A percentile compares a stretch with the other conserved stretches of the same genome.
These are phyloP conservation scores for Nemania sp. DNA, from an alignment of 2,329 filamentous ascomycete species.

Conservation along the genomic window DNA sequence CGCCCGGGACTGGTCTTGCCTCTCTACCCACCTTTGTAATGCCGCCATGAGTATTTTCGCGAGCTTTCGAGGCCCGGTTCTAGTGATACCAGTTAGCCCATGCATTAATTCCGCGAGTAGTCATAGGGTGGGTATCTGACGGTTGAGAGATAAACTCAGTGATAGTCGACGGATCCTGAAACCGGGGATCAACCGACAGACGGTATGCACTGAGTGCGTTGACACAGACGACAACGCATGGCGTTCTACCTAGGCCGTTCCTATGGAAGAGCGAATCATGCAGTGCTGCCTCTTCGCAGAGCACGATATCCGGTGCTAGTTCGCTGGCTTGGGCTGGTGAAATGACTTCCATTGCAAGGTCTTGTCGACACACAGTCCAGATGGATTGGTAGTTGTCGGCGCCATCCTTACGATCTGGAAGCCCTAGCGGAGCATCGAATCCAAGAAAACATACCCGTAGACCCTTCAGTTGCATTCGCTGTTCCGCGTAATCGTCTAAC, in stretches of 20 bases:
- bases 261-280: constrained; percentile 10
- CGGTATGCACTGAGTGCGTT: constrained; percentile 39
- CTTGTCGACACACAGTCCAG: constrained; percentile 14
- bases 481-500: constrained; percentile 14
- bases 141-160: constrained; percentile 46
- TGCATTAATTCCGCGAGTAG: not conserved
- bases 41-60: constrained; percentile 37
- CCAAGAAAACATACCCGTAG: constrained; percentile 19
- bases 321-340: constrained; percentile 2
- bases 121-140: constrained; percentile 30
- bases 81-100: constrained; percentile 16
- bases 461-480: constrained; percentile 13
- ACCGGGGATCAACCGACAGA: constrained; percentile 15
- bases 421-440: constrained; percentile 11
- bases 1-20: constrained; percentile 1
- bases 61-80: constrained; percentile 44
- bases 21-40: constrained; percentile 20
- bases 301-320: constrained; percentile 30
- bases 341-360: constrained; percentile 20
- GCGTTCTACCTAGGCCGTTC: constrained; percentile 24
- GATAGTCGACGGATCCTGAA: constrained; percentile 25
- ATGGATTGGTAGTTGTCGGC: constrained; percentile 17
- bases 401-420: constrained; percentile 1
- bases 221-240: constrained; percentile 41
- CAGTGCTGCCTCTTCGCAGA: constrained; percentile 30